Evolutionary conservation across 1,284 basidiomycete genomes (phyloP), one percentile per base, ranked within the genome.

Genomic region (Ustilago crameri): DNA sequence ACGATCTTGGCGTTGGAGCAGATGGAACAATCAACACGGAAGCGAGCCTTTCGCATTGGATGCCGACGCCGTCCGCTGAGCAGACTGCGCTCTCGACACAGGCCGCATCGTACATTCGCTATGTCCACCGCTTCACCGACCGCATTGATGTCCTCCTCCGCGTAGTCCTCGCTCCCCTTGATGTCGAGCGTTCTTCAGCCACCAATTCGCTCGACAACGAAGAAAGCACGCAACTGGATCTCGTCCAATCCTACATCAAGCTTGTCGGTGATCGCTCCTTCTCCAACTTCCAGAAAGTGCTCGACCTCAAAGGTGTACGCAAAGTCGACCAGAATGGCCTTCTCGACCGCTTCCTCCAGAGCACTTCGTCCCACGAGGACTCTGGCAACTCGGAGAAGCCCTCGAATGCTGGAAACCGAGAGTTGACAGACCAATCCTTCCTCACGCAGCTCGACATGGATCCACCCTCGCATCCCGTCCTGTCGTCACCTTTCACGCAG

Each of bases 391-490:
- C 35, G 5, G 35, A 27, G 3, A 18, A 18, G 26, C 9, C 32
- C 9, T 9, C n/a, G 35, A 15, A 24, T n/a, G 30, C 47, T 35
- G 30, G 43, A 51, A 27, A 37, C n/a, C 24, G 34, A 26, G 32
- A 66, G 20, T 30, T 66, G 50, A 57, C 67, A 38, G 60, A 75
- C 49, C 53, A 76, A 45, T 45, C 60, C 55, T 59, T 78, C 68
- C 43, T 57, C 15, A 62, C 88, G 95, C 45, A 91, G 93, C 0
- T 88, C 35, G 95, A 98, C 82, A 98, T 98, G 95, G 93, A 97
- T 79, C 91, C 92, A 8, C 42, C 67, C 9, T 35, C 27, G 7
- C 54, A 59, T 2, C 60, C 57, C 34, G 18, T 65, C 37, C 23
- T 58, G 38, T 41, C 68, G 20, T 56, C 58, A 42, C 74, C 69